Conservation (phyloP, 495 filamentous ascomycete species). For the Penicillium roqueforti region DNA sequence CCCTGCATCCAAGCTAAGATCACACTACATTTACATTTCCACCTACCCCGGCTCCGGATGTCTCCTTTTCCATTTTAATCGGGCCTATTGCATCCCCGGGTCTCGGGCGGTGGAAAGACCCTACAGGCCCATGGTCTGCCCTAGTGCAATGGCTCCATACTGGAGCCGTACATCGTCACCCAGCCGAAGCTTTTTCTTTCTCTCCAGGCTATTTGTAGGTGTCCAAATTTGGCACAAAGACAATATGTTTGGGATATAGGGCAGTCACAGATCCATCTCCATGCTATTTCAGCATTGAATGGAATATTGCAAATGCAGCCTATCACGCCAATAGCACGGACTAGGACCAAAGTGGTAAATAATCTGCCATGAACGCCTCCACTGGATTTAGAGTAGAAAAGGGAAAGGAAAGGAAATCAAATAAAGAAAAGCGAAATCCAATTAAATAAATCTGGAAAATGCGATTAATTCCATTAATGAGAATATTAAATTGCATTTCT, state of each 20-base stretch:
- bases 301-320: neutral
- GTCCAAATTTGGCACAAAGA: constrained; percentile 22
- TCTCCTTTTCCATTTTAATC: constrained; percentile 11
- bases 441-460: too few relatives aligned
- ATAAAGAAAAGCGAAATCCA: too few relatives aligned
- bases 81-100: constrained; percentile 18
- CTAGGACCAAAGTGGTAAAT: constrained; percentile 1
- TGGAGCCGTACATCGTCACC: neutral
- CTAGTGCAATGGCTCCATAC: neutral
- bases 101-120: constrained; percentile 2
- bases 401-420: constrained; percentile 13
- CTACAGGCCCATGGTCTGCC: constrained; percentile 7
- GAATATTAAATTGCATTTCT: too few relatives aligned
- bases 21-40: neutral
- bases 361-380: constrained; percentile 1
- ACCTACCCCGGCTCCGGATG: neutral
- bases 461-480: too few relatives aligned
- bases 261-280: too few relatives aligned
- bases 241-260: neutral
- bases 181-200: constrained; percentile 1
- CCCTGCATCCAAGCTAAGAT: neutral
- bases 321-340: constrained; percentile 3
- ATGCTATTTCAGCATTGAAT: neutral
- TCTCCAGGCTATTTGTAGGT: neutral
- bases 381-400: constrained; percentile 13